phyloP scores from a whole-genome alignment of 2,329 filamentous ascomycete genomes.

The Aureobasidium sp. region DNA sequence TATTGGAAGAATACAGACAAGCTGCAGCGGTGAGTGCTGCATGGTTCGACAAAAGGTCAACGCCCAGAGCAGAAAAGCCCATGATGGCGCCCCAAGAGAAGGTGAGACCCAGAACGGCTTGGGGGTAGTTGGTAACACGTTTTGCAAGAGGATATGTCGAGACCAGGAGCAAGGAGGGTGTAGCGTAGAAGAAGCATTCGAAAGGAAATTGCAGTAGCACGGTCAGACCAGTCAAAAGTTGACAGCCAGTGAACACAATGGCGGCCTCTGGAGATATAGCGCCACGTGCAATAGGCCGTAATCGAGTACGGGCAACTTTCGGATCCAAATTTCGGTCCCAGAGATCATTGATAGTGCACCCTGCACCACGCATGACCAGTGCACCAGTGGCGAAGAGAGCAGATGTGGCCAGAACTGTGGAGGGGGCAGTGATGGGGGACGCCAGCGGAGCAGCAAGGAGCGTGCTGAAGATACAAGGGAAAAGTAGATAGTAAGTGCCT shows the following conservation, averaged over 20 bases:
- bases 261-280: slow-evolving; percentile 66
- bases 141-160: slow-evolving; percentile 75
- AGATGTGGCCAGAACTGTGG: slow-evolving; percentile 55
- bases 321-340: slow-evolving; percentile 85
- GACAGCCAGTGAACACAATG: slow-evolving; percentile 63
- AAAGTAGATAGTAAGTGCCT: slow-evolving; percentile 77
- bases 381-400: slow-evolving; percentile 66
- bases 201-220: slow-evolving; percentile 69
- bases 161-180: slow-evolving; percentile 66
- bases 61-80: slow-evolving; percentile 74
- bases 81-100: slow-evolving; percentile 87
- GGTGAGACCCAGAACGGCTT: slow-evolving; percentile 71
- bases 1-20: slow-evolving; percentile 66
- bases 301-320: slow-evolving; percentile 64
- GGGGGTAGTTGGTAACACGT: slow-evolving; percentile 78
- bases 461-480: slow-evolving; percentile 78
- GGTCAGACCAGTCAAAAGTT: slow-evolving; percentile 64
- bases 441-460: slow-evolving; percentile 67
- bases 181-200: slow-evolving; percentile 66
- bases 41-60: slow-evolving; percentile 60
- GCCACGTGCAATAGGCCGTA: slow-evolving; percentile 72
- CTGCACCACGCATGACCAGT: slow-evolving; percentile 77
- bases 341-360: slow-evolving; percentile 83
- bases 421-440: slow-evolving; percentile 50
- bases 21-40: slow-evolving; percentile 57